These are phyloP conservation scores for Candida maltosa DNA, from an alignment of 805 yeast species.

Conservation along the genomic window DNA sequence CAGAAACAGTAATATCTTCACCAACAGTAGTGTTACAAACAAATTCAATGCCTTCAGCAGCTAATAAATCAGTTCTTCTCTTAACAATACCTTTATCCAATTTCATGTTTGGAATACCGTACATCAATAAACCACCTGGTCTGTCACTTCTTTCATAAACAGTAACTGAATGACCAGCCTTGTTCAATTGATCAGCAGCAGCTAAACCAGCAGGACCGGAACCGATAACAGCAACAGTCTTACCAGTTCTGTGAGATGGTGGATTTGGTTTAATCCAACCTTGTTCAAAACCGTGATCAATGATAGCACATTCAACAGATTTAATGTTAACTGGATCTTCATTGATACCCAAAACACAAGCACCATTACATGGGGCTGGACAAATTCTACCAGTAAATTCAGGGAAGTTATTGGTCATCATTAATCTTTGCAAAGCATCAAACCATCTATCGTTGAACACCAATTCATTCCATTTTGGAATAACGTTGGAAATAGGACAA, in stretches of 20 bases:
- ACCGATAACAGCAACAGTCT: conserved; percentile 81
- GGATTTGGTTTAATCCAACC: conserved; percentile 92
- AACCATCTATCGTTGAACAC: conserved; percentile 94
- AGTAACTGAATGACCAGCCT: conserved; percentile 90
- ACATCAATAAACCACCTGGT: conserved; percentile 96
- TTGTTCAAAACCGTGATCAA: conserved; percentile 92
- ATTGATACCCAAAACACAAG: conserved; percentile 85
- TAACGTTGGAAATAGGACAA: conserved; percentile 94
- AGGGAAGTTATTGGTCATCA: conserved; percentile 97
- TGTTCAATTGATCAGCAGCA: conserved; percentile 93
- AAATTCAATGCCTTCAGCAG: conserved; percentile 84
- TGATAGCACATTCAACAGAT: conserved; percentile 92
- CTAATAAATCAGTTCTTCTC: conserved; percentile 87
- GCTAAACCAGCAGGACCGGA: conserved; percentile 98
- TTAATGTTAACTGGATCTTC: conserved; percentile 96
- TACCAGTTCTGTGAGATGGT: conserved; percentile 80
- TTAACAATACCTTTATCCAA: conserved; percentile 89
- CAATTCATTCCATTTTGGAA: conserved; percentile 97
- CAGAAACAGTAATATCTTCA: conserved; percentile 71
- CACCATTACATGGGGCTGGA: conserved; percentile 99
- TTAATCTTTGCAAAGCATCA: conserved; percentile 84
- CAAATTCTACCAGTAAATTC: conserved; percentile 98
- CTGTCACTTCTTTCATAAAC: conserved; percentile 93
- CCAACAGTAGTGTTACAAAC: conserved; percentile 79
- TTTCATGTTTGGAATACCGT: conserved; percentile 99